Evolutionary conservation across 495 filamentous ascomycete species (phyloP), one percentile per base, ranked within the genome.

Genomic region (Sabuloglossum arenarium): DNA sequence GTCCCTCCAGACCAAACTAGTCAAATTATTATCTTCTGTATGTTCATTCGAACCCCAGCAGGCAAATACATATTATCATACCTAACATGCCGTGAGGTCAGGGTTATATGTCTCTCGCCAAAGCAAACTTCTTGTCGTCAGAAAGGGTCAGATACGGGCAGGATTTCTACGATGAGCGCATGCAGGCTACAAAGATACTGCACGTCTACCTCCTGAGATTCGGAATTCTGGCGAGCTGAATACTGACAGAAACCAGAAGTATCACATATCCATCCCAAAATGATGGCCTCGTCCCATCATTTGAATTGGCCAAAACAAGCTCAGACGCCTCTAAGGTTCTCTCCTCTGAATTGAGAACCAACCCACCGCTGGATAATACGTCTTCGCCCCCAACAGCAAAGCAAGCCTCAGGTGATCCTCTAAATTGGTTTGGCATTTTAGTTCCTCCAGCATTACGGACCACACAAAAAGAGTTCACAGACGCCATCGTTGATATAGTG

Each of bases 1-100:
- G 49, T 67, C 67, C 28, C 67, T 85, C 21, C 79, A 80, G 32
- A 63, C 67, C 29, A 61, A 72, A 21, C 69, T 91, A 11, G 68
- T 69, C 34, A 62, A 66, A 25, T 65, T 77, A 23, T 71, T 88
- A 27, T 72, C 79, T 21, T 74, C 72, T 58, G 79, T 81, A 65
- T 29, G 64, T 37, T 4, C 1, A 3, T 12, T 25, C n/a, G 5
- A 16, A 4, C 24, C 10, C 53, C 4, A 19, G 21, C 27, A 28
- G 24, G 12, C 6, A 34, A 9, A 3, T 53, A 34, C n/a, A 37
- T 12, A 16, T 9, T 11, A 21, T 3, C 53, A 42, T 24, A n/a
- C 28, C 53, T n/a, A 9, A 39, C 12, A 39, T 27, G 19, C 0
- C 1, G 16, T 55, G 3, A 52, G 59, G 19, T 21, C 34, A 64